Evolutionary conservation across 495 filamentous ascomycete genomes (phyloP).

Genomic region (Saxophila tyrrhenica): DNA sequence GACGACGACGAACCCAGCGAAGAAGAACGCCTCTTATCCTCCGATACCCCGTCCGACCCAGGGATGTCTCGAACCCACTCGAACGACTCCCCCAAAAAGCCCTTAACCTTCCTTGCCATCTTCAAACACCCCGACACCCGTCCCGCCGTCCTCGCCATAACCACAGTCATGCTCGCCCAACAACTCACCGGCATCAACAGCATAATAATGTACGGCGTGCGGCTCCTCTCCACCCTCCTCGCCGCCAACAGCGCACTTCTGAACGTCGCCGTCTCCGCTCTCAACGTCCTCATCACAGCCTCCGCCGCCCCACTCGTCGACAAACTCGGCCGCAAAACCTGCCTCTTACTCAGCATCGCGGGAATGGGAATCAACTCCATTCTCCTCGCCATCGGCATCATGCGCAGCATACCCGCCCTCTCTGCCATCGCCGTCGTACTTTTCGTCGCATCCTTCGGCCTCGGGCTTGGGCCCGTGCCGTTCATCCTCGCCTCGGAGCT

Average conservation of each 20-base stretch:
- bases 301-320: slow-evolving; percentile 74
- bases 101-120: slow-evolving; percentile 55
- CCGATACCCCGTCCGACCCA: too few species aligned
- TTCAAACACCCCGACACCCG: slow-evolving; percentile 54
- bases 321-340: slow-evolving; percentile 71
- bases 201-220: slow-evolving; percentile 96
- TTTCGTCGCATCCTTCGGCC: slow-evolving; percentile 79
- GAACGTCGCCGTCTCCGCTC: slow-evolving; percentile 70
- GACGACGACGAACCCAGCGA: slow-evolving; percentile 24
- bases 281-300: slow-evolving; percentile 77
- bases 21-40: slow-evolving; percentile 27
- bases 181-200: slow-evolving; percentile 79
- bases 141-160: slow-evolving; percentile 70
- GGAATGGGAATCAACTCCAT: slow-evolving; percentile 73
- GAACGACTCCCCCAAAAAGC: too few species aligned
- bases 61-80: too few species aligned
- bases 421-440: slow-evolving; percentile 69
- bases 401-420: slow-evolving; percentile 52
- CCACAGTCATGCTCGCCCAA: slow-evolving; percentile 85
- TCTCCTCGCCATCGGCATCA: slow-evolving; percentile 64
- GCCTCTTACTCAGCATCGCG: slow-evolving; percentile 64
- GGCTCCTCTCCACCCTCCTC: slow-evolving; percentile 64
- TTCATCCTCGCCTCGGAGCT: slow-evolving; percentile 88
- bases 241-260: slow-evolving; percentile 65
- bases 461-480: slow-evolving; percentile 87